These are phyloP conservation scores for Geranomyces michiganensis DNA, from an alignment of 192 early-diverging fungal species.

Conservation along the genomic window DNA sequence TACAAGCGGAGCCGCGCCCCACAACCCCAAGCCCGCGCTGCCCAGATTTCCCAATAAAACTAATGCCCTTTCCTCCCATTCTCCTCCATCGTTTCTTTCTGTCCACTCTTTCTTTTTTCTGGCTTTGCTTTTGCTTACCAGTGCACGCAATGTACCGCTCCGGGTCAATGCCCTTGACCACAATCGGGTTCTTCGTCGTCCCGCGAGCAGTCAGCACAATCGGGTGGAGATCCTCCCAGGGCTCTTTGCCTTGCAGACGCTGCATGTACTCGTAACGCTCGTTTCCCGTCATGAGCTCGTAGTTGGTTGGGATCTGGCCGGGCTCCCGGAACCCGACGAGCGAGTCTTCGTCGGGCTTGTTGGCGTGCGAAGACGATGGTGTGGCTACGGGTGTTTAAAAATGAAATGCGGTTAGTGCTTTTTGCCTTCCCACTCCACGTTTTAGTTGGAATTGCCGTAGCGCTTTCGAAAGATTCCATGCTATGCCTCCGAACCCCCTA, in stretches of 20 bases:
- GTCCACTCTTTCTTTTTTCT: not conserved
- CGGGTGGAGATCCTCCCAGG: constrained; percentile 83
- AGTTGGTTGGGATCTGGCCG: constrained; percentile 68
- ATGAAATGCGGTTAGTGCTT: not conserved
- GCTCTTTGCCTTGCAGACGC: constrained; percentile 81
- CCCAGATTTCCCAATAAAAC: too few species aligned
- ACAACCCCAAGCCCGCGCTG: too few species aligned
- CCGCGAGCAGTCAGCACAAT: constrained; percentile 72
- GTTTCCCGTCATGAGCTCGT: constrained; percentile 86
- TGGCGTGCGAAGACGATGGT: not conserved
- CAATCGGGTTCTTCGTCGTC: constrained; percentile 82
- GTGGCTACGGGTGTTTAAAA: not conserved
- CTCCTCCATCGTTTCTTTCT: not conserved
- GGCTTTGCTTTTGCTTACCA: constrained; percentile 59
- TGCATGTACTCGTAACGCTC: constrained; percentile 89
- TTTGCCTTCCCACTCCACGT: not conserved
- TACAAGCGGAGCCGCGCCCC: too few species aligned
- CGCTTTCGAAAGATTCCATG: too few species aligned
- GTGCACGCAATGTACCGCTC: constrained; percentile 91
- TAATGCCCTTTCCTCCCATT: too few species aligned
- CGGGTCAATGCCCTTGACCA: constrained; percentile 79
- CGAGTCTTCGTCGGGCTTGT: constrained; percentile 5
- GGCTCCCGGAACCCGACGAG: constrained; percentile 65
- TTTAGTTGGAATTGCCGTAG: too few species aligned
- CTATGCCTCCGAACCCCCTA: too few species aligned